Conservation (phyloP, 1,139 yeast genomes). For the Kluyveromyces marxianus region DNA sequence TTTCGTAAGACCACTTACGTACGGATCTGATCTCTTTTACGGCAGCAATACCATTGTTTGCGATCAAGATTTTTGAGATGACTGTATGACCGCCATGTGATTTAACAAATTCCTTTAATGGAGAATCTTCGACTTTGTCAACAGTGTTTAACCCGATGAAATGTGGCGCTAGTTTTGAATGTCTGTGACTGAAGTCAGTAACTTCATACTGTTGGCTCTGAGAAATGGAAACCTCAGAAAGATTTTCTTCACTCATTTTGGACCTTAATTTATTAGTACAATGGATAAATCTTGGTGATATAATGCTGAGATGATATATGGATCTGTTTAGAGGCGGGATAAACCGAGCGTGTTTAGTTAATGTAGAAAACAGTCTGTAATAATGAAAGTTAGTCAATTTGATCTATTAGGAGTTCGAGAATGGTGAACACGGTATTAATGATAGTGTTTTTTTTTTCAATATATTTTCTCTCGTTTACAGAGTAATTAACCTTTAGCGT, state of each 20-base stretch:
- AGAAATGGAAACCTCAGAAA: conserved; percentile 31
- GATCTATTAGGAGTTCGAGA: neutral
- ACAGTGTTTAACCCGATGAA: conserved; percentile 77
- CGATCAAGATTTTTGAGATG: conserved; percentile 78
- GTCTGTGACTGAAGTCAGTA: conserved; percentile 32
- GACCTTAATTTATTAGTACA: neutral
- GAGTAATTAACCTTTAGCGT: no score
- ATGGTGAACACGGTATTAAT: neutral
- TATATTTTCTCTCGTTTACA: neutral
- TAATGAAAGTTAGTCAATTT: conserved; percentile 3
- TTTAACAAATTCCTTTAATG: conserved; percentile 79
- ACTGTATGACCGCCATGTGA: conserved; percentile 93
- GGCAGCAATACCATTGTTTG: conserved; percentile 98
- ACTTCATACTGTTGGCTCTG: conserved; percentile 24
- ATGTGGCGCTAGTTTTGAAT: conserved; percentile 49
- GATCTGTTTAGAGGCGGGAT: neutral
- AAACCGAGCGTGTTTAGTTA: conserved; percentile 2
- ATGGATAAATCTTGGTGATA: neutral
- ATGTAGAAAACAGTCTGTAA: conserved; percentile 1
- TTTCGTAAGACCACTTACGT: conserved; percentile 98
- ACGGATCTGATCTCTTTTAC: conserved; percentile 96
- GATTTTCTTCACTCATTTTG: conserved; percentile 34
- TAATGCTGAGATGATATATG: neutral
- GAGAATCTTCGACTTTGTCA: conserved; percentile 57
- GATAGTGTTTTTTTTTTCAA: neutral